Evolutionary conservation across 495 filamentous ascomycete species (phyloP).

Genomic region (Penicillium maclennaniae): DNA sequence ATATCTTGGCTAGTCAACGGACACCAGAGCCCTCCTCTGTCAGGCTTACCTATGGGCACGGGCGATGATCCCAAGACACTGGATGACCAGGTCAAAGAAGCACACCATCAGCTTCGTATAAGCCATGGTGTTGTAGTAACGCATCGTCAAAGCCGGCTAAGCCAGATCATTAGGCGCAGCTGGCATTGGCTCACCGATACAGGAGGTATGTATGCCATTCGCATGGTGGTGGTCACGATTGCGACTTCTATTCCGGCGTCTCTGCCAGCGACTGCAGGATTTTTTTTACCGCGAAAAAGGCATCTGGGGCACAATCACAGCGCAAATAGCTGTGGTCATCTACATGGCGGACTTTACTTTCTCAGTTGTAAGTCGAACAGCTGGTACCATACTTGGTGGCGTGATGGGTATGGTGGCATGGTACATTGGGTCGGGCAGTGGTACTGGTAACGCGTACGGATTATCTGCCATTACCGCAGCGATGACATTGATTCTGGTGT

Average conservation of each 20-base stretch:
- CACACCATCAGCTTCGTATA: neutral
- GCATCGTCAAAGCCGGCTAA: neutral
- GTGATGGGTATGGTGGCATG: neutral
- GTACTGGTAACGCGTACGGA: neutral
- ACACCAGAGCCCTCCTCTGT: neutral
- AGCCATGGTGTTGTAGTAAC: neutral
- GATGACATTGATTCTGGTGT: neutral
- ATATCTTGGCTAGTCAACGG: neutral
- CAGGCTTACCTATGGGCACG: neutral
- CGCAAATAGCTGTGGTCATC: neutral
- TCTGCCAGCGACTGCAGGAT: neutral
- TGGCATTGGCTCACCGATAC: conserved; percentile 26
- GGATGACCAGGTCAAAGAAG: neutral
- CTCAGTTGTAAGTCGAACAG: neutral
- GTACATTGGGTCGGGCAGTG: neutral
- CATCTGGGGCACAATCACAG: neutral
- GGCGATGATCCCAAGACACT: neutral
- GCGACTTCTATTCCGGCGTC: neutral
- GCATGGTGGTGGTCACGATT: conserved; percentile 1
- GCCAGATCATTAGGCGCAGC: conserved; percentile 10
- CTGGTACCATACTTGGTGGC: neutral
- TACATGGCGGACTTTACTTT: neutral
- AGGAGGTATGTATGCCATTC: neutral
- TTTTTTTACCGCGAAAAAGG: conserved; percentile 4
- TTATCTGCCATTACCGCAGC: neutral